Conservation (phyloP, 345 rosid species). For the Dovyalis caffra region DNA sequence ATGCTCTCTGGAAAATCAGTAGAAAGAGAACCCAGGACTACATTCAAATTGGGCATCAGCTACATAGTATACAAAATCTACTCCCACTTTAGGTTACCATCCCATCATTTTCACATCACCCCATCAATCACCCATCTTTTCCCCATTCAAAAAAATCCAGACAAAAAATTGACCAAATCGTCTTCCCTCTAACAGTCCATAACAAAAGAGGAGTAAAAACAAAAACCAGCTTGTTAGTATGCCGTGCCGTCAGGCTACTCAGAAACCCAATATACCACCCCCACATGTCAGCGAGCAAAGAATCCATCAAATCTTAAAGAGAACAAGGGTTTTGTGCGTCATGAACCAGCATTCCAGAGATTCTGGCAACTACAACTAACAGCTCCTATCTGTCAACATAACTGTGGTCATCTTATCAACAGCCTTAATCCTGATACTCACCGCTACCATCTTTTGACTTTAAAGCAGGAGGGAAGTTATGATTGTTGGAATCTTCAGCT, state of each 20-base stretch:
- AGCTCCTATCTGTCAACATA: slow-evolving; percentile 1
- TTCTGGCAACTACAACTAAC: neutral
- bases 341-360: neutral
- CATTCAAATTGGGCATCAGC: slow-evolving; percentile 17
- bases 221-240: slow-evolving; percentile 18
- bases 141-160: neutral
- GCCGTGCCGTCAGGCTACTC: neutral
- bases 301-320: neutral
- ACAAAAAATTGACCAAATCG: neutral
- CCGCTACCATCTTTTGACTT: slow-evolving; percentile 3
- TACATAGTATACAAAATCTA: slow-evolving; percentile 18
- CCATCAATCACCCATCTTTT: neutral
- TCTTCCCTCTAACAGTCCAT: neutral
- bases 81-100: neutral
- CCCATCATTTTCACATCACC: neutral
- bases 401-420: slow-evolving; percentile 2
- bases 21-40: neutral
- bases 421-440: neutral
- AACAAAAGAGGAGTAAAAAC: neutral
- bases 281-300: slow-evolving; percentile 4
- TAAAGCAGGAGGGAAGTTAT: neutral
- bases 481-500: neutral
- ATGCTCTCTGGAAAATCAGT: slow-evolving; percentile 4
- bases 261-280: slow-evolving; percentile 6
- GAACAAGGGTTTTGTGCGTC: neutral